Evolutionary conservation across 140 eudicot species (phyloP), one percentile per base, ranked within the genome.

Genomic region (Artemisia princeps): DNA sequence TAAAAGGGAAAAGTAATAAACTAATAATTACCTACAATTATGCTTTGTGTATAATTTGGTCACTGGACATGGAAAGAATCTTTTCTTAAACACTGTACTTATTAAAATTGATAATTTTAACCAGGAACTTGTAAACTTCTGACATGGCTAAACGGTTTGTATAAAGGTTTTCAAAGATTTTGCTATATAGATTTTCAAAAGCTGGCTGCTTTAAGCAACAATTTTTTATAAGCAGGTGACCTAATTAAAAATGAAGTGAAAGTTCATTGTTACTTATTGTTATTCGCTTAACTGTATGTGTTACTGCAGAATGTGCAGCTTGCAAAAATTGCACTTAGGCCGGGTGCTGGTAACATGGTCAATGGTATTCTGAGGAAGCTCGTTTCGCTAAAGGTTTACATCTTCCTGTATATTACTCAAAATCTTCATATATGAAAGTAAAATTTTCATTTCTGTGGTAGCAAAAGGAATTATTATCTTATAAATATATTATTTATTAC

Each of bases 331-430:
- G 87, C 97, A 28, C 90, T 90, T 52, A 87, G 97, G 72, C 94
- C 94, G 24, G 97, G 97, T 67, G 97, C 97, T 66, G 97, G 97
- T 68, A 90, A 87, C 84, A 87, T 90, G 97, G 97, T 90, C 64
- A 90, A 90, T 76, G 97, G 90, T 51, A 78, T 90, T 72, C 78
- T 90, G 28, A 81, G 97, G 83, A 90, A 90, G 88, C 86, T 90
- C 11, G 84, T 82, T 55, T 61, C 65, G 44, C 95, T 87, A 49
- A 90, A 90, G 90, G 97, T 87, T 64, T 62, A 20, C 14, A 58
- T 22, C 42, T 42, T 55, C 44, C 78, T 26, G 51, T 49, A 57
- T 56, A 40, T 11, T 12, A 62, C 23, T 53, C 9, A 15, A 72
- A n/a, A 53, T 33, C 20, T 37, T 54, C 3, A 40, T 22, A 11